phyloP scores from a whole-genome alignment of 495 filamentous ascomycete species.

The Podospora pseudocomata region DNA sequence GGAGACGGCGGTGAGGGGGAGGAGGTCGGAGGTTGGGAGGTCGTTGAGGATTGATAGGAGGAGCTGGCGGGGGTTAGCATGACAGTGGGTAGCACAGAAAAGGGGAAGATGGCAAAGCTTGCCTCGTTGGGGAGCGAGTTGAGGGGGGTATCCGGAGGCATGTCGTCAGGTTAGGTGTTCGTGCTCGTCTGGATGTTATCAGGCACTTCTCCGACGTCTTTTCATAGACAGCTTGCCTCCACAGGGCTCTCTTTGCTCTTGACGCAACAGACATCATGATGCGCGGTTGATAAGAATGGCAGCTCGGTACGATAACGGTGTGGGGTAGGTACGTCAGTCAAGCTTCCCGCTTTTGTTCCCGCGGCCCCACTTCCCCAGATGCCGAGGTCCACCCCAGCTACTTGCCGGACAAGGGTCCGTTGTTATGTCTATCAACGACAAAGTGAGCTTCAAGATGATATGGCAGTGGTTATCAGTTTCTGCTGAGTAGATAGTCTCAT shows the following conservation, averaged over 20 bases:
- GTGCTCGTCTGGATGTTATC: not conserved
- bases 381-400: not conserved
- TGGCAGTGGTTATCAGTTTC: not conserved
- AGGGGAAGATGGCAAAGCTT: not conserved
- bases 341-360: not conserved
- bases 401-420: not conserved
- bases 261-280: not conserved
- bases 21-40: constrained; percentile 58
- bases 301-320: not conserved
- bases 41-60: constrained; percentile 59
- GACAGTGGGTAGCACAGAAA: not conserved
- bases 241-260: not conserved
- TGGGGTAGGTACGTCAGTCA: not conserved
- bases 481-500: not conserved
- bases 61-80: constrained; percentile 46
- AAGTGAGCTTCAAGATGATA: not conserved
- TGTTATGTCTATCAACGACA: not conserved
- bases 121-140: constrained; percentile 42
- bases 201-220: not conserved
- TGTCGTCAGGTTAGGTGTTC: not conserved
- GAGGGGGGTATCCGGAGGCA: constrained; percentile 33
- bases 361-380: not conserved
- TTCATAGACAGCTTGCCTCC: not conserved
- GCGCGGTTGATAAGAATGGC: not conserved
- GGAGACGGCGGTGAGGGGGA: constrained; percentile 58